Evolutionary conservation across 2,329 filamentous ascomycete species (phyloP).

Genomic region (Ramularia endophylla): DNA sequence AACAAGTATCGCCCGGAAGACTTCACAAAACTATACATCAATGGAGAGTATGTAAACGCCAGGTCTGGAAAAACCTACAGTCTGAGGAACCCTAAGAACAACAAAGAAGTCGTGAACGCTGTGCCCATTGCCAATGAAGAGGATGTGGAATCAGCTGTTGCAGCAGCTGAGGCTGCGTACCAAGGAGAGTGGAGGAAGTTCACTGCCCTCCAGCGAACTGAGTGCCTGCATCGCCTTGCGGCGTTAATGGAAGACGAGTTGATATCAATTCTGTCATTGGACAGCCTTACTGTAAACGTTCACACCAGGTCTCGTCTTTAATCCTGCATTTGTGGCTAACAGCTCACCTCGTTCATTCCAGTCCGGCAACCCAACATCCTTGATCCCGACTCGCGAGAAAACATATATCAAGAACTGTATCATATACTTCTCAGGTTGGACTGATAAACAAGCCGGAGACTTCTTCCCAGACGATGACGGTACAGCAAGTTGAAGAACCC

Average conservation of each 20-base stretch:
- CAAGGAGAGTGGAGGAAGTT: constrained; percentile 29
- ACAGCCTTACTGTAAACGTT: constrained; percentile 32
- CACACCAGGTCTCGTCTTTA: too few relatives aligned
- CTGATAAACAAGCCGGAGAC: constrained; percentile 12
- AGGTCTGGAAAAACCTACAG: constrained; percentile 30
- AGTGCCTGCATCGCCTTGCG: constrained; percentile 26
- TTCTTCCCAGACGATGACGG: constrained; percentile 35
- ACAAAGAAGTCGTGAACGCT: constrained; percentile 7
- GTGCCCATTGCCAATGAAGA: constrained; percentile 7
- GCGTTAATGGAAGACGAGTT: constrained; percentile 29
- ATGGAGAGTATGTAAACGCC: constrained; percentile 10
- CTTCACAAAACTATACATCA: constrained; percentile 14
- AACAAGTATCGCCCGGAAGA: constrained; percentile 54
- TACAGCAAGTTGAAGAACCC: too few relatives aligned
- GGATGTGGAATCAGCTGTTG: constrained; percentile 26
- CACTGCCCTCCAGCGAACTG: constrained; percentile 28
- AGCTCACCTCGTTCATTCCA: too few relatives aligned
- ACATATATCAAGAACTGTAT: constrained; percentile 16
- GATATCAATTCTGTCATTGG: constrained; percentile 19
- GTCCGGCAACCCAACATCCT: constrained; percentile 9
- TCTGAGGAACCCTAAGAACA: constrained; percentile 12
- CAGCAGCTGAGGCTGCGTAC: constrained; percentile 34
- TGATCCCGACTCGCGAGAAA: constrained; percentile 11
- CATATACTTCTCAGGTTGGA: constrained; percentile 11
- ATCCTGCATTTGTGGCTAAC: too few relatives aligned